These are phyloP conservation scores for Kandelia obovata DNA, from an alignment of 345 rosid genomes.

Conservation along the genomic window DNA sequence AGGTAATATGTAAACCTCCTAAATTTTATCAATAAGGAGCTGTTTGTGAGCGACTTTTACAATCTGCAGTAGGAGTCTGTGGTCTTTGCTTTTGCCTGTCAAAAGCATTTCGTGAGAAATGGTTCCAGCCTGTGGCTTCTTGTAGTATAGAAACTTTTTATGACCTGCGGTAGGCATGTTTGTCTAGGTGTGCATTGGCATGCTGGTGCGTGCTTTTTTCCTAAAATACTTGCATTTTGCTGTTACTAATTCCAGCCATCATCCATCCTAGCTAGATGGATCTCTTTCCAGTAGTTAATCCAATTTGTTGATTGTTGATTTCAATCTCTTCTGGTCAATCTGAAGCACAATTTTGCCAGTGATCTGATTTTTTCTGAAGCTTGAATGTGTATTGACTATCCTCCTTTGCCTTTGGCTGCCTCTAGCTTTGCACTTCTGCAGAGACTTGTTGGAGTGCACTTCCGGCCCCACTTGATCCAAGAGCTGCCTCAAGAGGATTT, in stretches of 20 bases:
- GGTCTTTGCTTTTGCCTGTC: too few species aligned
- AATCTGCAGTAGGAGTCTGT: too few species aligned
- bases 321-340: constrained; percentile 1
- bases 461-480: constrained; percentile 91
- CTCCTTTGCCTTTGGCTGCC: constrained; percentile 11
- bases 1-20: constrained; percentile 13
- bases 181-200: too few species aligned
- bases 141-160: too few species aligned
- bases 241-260: too few species aligned
- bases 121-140: too few species aligned
- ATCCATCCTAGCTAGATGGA: too few species aligned
- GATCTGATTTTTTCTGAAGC: background rate
- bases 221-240: background rate
- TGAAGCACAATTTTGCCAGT: constrained; percentile 7
- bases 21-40: background rate
- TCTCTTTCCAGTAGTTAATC: too few species aligned
- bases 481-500: constrained; percentile 84
- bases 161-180: too few species aligned
- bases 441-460: constrained; percentile 85
- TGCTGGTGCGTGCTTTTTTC: too few species aligned
- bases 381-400: constrained; percentile 2
- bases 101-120: too few species aligned
- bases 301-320: too few species aligned
- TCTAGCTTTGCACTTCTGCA: constrained; percentile 78
- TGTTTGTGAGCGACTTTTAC: background rate